These are phyloP conservation scores for Thuidium tamariscinum DNA, from an alignment of 225 moss, liverwort and hornwort species.

Conservation along the genomic window DNA sequence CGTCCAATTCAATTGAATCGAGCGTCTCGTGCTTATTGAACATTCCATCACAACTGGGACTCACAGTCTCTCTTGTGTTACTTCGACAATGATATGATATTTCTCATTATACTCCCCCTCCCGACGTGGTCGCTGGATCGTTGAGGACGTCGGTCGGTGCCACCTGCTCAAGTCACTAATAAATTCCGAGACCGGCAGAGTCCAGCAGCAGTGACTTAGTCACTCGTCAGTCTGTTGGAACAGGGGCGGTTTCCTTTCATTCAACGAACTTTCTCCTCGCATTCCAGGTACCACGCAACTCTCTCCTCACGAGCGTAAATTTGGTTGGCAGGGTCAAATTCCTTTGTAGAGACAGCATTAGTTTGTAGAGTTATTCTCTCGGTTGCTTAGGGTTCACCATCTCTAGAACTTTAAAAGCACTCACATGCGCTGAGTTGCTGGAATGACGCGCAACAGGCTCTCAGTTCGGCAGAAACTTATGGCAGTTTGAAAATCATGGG, in stretches of 20 bases:
- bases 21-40: neutral
- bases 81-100: neutral
- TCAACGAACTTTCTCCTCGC: neutral
- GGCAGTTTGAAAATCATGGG: neutral
- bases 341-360: neutral
- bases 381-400: neutral
- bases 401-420: neutral
- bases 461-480: neutral
- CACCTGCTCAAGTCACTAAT: neutral
- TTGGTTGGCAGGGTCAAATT: neutral
- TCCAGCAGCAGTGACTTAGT: neutral
- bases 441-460: neutral
- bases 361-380: neutral
- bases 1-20: neutral
- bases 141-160: neutral
- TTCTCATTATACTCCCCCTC: neutral
- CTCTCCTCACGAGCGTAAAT: neutral
- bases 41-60: neutral
- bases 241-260: neutral
- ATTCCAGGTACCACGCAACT: neutral
- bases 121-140: neutral
- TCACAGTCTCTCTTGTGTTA: neutral
- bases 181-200: neutral
- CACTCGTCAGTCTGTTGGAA: neutral
- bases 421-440: neutral